Conservation (phyloP, 2,329 filamentous ascomycete genomes). For the Trichoderma citrinoviride region DNA sequence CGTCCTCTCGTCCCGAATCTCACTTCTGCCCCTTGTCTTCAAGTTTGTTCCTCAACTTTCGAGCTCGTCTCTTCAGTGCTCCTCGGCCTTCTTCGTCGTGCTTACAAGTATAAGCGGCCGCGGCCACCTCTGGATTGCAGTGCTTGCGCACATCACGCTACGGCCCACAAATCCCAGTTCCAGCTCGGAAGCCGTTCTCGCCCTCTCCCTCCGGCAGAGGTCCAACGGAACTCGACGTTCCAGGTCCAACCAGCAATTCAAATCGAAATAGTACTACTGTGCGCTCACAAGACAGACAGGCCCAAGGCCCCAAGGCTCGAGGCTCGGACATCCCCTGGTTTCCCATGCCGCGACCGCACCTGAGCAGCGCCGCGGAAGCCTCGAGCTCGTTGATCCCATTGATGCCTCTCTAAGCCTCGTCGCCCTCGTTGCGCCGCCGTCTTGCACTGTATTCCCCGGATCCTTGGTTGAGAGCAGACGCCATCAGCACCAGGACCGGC, state of each 20-base stretch:
- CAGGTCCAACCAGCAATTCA: not conserved
- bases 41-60: not conserved
- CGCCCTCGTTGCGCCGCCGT: slow-evolving; percentile 2
- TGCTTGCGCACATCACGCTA: slow-evolving; percentile 3
- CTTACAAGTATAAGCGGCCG: not conserved
- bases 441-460: not conserved
- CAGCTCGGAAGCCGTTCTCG: not conserved
- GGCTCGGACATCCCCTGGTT: not conserved
- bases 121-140: slow-evolving; percentile 1
- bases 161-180: slow-evolving; percentile 10
- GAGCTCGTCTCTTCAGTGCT: not conserved
- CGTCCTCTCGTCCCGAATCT: not conserved
- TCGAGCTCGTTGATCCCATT: not conserved
- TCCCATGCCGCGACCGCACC: not conserved
- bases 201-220: not conserved
- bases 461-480: not conserved
- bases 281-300: too few relatives aligned
- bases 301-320: not conserved
- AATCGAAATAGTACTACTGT: too few relatives aligned
- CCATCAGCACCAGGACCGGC: too few relatives aligned
- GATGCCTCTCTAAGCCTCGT: not conserved
- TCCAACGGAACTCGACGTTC: not conserved
- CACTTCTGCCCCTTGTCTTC: slow-evolving; percentile 1
- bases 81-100: not conserved
- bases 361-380: not conserved